Base-by-base conservation (phyloP, 257 asterid species). In the Petunia secreta region DNA sequence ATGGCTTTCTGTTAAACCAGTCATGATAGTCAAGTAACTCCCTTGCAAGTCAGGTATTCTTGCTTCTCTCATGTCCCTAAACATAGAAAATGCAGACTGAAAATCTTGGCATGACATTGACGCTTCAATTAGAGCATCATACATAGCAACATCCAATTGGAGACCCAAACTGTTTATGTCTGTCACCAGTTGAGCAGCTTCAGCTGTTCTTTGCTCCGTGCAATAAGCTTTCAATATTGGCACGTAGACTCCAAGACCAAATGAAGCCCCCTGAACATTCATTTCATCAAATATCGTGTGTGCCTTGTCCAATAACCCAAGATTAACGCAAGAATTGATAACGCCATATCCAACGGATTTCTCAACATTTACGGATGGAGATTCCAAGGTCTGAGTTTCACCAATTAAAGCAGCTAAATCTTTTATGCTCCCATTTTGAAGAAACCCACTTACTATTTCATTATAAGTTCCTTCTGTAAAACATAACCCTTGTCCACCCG, bases 81-180 rank as follows among this genome's bases (percentile, higher is more conserved):
- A 96, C 63, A 96, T 59, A 75, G 98, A 89, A 77, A 96, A 96
- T 8, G 97, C 99, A 0, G 99, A 96, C 75, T 91, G 98, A 67
- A 94, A 96, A 90, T 96, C 99, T 88, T 94, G 97, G 86, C 95
- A 85, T 3, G 92, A 88, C 97, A 96, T 94, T 2, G 99, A 92
- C 36, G 97, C 83, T 85, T 96, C 98, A 68, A 96, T 91, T 38
- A 96, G 82, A 64, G 94, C 77, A 82, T 96, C 98, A 41, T 89
- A 96, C 79, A 80, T 91, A 36, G 78, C 82, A 64, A 80, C 91
- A 76, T 96, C 98, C 80, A 92, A 81, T 15, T 69, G 87, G 63
- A 93, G 83, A 8, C 98, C 98, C 34, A 88, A 87, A 75, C 87
- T 82, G 79, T 86, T 85, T 25, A 94, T 85, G 78, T 94, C 95